These are phyloP conservation scores for Kokia cookei DNA, from an alignment of 441 rosid species.

Conservation along the genomic window DNA sequence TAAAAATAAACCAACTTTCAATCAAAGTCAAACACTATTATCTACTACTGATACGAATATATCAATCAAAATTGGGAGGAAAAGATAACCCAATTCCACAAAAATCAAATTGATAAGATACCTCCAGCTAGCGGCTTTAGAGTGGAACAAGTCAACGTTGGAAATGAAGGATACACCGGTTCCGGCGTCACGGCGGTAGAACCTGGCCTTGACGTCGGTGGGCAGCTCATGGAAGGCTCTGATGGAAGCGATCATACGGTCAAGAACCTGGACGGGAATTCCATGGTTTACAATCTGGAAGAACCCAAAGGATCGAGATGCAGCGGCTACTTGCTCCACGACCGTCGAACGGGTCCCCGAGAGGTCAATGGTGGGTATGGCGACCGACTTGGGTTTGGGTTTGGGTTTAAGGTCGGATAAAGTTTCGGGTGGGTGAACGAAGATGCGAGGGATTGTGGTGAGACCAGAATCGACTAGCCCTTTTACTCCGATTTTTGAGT, in stretches of 20 bases:
- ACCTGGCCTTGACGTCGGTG: constrained; percentile 29
- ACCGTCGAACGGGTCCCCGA: constrained; percentile 18
- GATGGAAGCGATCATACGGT: constrained; percentile 19
- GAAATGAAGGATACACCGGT: constrained; percentile 34
- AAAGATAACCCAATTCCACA: neutral
- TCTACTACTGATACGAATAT: too few species aligned
- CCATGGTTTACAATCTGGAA: constrained; percentile 59
- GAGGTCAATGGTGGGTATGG: constrained; percentile 43
- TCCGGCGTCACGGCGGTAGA: constrained; percentile 19
- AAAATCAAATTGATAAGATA: neutral
- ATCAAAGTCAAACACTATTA: too few species aligned
- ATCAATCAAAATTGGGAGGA: too few species aligned
- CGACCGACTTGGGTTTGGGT: neutral
- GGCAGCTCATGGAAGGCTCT: constrained; percentile 45
- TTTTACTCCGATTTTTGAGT: constrained; percentile 45
- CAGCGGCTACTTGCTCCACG: constrained; percentile 24
- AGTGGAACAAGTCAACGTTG: constrained; percentile 30
- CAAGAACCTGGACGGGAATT: constrained; percentile 32
- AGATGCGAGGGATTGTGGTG: constrained; percentile 35
- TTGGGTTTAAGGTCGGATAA: constrained; percentile 23
- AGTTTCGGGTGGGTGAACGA: constrained; percentile 32
- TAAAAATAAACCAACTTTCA: too few species aligned
- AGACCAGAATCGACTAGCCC: constrained; percentile 46
- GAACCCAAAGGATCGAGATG: constrained; percentile 43
- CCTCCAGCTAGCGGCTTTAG: constrained; percentile 61